Conservation (phyloP, 225 moss, liverwort and hornwort genomes). For the Asterella californica region DNA sequence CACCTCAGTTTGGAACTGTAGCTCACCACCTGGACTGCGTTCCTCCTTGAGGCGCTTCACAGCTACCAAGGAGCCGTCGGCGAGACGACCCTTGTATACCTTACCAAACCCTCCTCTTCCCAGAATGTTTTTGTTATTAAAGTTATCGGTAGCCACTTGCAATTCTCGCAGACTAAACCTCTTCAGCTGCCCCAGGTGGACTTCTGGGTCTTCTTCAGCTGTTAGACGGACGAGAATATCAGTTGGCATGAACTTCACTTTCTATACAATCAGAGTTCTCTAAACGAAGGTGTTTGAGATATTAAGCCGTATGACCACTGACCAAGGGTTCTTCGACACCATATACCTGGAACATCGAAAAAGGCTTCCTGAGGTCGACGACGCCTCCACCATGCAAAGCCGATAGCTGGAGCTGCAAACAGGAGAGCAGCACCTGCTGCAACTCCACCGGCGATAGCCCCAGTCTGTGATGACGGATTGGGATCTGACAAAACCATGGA, state of each 20-base stretch:
- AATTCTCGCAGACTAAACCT: constrained; percentile 52
- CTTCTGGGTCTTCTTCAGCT: constrained; percentile 64
- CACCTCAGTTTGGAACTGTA: constrained; percentile 64
- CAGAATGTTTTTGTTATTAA: constrained; percentile 53
- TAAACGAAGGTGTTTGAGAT: neutral
- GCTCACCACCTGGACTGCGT: constrained; percentile 58
- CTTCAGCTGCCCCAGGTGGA: constrained; percentile 60
- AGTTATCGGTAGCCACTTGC: constrained; percentile 60
- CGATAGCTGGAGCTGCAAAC: constrained; percentile 60
- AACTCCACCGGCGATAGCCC: constrained; percentile 61
- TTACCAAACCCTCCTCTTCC: constrained; percentile 64
- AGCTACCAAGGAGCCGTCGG: constrained; percentile 58
- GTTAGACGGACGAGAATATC: neutral
- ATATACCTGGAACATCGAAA: constrained; percentile 58
- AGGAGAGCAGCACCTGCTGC: constrained; percentile 59
- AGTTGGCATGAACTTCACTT: neutral
- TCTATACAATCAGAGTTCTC: neutral
- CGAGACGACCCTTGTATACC: constrained; percentile 59
- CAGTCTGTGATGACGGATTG: constrained; percentile 47
- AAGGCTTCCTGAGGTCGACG: constrained; percentile 53
- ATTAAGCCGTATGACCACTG: neutral
- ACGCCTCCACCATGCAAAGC: constrained; percentile 64
- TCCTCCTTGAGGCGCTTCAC: constrained; percentile 64
- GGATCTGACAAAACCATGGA: constrained; percentile 22
- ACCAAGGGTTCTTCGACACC: neutral